Conservation (phyloP, 306 rosid genomes). For the Trifolium dubium region DNA sequence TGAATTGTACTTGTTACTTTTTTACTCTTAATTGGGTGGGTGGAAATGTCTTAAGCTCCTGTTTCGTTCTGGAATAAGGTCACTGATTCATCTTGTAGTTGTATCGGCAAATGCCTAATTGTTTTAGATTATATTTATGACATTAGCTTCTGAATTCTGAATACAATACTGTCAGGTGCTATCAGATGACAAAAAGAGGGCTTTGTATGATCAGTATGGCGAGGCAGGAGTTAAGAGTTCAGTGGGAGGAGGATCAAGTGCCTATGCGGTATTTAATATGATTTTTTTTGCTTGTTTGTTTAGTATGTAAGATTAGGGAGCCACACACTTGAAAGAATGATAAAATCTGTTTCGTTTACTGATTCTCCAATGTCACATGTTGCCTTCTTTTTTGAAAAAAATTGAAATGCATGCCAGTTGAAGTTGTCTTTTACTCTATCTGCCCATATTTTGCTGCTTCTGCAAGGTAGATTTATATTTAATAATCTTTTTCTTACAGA, state of each 20-base stretch:
- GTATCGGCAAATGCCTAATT: constrained; percentile 9
- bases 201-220: constrained; percentile 94
- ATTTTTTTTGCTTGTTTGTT: constrained; percentile 27
- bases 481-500: constrained; percentile 57
- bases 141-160: constrained; percentile 69
- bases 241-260: constrained; percentile 83
- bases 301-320: constrained; percentile 11
- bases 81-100: constrained; percentile 18
- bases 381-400: constrained; percentile 24
- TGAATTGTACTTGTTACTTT: constrained; percentile 3
- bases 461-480: constrained; percentile 24
- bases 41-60: constrained; percentile 20
- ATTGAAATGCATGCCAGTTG: constrained; percentile 36
- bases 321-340: constrained; percentile 11
- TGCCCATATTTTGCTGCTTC: constrained; percentile 24
- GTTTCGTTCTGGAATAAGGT: constrained; percentile 17
- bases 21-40: constrained; percentile 28
- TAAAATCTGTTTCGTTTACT: not conserved
- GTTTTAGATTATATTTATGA: constrained; percentile 41
- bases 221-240: constrained; percentile 95
- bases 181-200: constrained; percentile 97
- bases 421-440: constrained; percentile 28
- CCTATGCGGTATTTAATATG: constrained; percentile 74
- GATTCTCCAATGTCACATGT: constrained; percentile 14
- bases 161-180: constrained; percentile 86